Evolutionary conservation across 2,329 filamentous ascomycete genomes (phyloP).

Genomic region (Alternaria triticina): DNA sequence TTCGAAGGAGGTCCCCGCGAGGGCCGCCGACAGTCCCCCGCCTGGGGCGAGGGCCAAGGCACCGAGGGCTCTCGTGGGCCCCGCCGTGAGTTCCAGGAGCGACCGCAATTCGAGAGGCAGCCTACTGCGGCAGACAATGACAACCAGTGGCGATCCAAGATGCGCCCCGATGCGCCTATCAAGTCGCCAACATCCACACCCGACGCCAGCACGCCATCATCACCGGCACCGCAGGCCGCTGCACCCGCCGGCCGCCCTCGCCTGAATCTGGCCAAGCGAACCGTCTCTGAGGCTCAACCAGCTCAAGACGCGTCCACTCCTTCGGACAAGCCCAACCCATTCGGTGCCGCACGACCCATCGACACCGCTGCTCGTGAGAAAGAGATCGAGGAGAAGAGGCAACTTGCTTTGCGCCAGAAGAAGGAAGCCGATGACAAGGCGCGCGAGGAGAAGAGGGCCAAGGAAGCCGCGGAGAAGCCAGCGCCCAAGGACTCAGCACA

Average conservation of each 20-base stretch:
- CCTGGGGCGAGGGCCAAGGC: slow-evolving; percentile 73
- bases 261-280: slow-evolving; percentile 89
- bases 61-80: slow-evolving; percentile 82
- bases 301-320: slow-evolving; percentile 47
- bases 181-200: slow-evolving; percentile 70
- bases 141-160: slow-evolving; percentile 88
- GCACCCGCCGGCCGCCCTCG: slow-evolving; percentile 73
- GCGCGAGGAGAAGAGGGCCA: slow-evolving; percentile 69
- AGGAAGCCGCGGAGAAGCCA: slow-evolving; percentile 63
- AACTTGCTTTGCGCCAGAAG: slow-evolving; percentile 77
- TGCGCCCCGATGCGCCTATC: slow-evolving; percentile 78
- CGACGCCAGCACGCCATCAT: slow-evolving; percentile 76
- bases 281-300: slow-evolving; percentile 76
- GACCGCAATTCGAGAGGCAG: slow-evolving; percentile 68
- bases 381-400: slow-evolving; percentile 87
- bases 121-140: slow-evolving; percentile 91
- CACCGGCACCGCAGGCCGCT: slow-evolving; percentile 69
- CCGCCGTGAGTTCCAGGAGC: slow-evolving; percentile 70
- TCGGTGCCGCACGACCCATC: slow-evolving; percentile 91
- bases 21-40: slow-evolving; percentile 63
- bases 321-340: slow-evolving; percentile 84
- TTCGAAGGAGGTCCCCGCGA: slow-evolving; percentile 51
- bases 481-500: slow-evolving; percentile 58
- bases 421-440: slow-evolving; percentile 86
- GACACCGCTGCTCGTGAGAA: slow-evolving; percentile 89